phyloP scores from a whole-genome alignment of 306 rosid genomes.

The Acacia acuminata region DNA sequence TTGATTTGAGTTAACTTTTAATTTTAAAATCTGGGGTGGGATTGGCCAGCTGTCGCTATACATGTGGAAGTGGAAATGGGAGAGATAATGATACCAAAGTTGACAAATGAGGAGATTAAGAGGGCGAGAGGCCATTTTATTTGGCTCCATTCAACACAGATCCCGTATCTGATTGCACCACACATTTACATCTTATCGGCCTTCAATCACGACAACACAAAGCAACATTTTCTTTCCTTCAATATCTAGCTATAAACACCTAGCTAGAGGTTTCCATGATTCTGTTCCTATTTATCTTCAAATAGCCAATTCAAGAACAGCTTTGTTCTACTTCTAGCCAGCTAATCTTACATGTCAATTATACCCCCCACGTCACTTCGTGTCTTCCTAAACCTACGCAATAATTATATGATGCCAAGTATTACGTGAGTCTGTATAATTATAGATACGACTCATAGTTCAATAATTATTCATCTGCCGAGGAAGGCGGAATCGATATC shows the following conservation, averaged over 20 bases:
- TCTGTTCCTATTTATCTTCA: conserved; percentile 33
- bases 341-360: conserved; percentile 1
- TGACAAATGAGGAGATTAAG: conserved; percentile 52
- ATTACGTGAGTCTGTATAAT: background rate
- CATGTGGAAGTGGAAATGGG: conserved; percentile 45
- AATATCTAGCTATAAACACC: conserved; percentile 2
- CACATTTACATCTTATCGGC: conserved; percentile 46
- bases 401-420: background rate
- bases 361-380: background rate
- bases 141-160: conserved; percentile 36
- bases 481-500: background rate
- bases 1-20: conserved; percentile 16
- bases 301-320: conserved; percentile 16
- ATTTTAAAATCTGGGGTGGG: conserved; percentile 12
- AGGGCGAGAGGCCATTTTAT: conserved; percentile 43
- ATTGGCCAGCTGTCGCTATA: conserved; percentile 60
- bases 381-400: background rate
- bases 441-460: background rate
- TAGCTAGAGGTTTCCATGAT: conserved; percentile 44
- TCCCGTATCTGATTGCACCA: conserved; percentile 49
- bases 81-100: conserved; percentile 57
- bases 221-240: conserved; percentile 25
- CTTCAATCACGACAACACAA: conserved; percentile 76
- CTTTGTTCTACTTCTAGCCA: conserved; percentile 3
- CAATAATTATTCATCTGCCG: background rate